Conservation (phyloP, 2,329 filamentous ascomycete genomes). For the Bimuria novae-zelandiae region DNA sequence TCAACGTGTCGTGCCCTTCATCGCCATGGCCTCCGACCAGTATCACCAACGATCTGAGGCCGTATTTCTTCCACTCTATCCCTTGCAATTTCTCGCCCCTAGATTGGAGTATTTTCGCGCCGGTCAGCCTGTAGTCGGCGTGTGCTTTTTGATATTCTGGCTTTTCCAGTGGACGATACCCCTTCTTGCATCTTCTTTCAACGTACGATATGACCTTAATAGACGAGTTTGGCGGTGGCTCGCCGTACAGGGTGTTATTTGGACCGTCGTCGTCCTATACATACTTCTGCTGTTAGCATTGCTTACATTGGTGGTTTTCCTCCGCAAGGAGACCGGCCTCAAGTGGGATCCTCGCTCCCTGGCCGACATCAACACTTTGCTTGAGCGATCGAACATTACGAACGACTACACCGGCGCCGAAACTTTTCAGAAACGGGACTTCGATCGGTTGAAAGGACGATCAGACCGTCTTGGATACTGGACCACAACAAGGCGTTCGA, state of each 20-base stretch:
- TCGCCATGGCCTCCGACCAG: conserved; percentile 71
- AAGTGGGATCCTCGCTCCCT: conserved; percentile 84
- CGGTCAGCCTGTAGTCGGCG: conserved; percentile 69
- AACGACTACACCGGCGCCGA: conserved; percentile 73
- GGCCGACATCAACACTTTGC: conserved; percentile 77
- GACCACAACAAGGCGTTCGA: conserved; percentile 67
- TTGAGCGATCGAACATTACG: conserved; percentile 79
- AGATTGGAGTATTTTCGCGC: conserved; percentile 69
- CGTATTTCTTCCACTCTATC: conserved; percentile 65
- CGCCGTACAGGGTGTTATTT: conserved; percentile 75
- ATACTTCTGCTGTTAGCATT: conserved; percentile 65
- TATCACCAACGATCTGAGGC: conserved; percentile 63
- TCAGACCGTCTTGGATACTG: conserved; percentile 84
- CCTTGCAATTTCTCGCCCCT: conserved; percentile 70
- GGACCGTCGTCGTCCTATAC: conserved; percentile 78
- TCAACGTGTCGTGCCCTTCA: conserved; percentile 78
- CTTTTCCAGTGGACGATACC: conserved; percentile 79
- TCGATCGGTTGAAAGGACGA: conserved; percentile 60
- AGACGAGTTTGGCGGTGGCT: conserved; percentile 77
- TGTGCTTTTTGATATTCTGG: conserved; percentile 74
- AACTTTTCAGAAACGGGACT: conserved; percentile 59
- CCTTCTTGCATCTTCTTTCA: conserved; percentile 77
- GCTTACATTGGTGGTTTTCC: conserved; percentile 65
- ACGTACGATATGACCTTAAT: conserved; percentile 63
- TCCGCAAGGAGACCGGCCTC: conserved; percentile 70